These are phyloP conservation scores for Phialocephala sp. DNA, from an alignment of 2,329 filamentous ascomycete species.

Conservation along the genomic window DNA sequence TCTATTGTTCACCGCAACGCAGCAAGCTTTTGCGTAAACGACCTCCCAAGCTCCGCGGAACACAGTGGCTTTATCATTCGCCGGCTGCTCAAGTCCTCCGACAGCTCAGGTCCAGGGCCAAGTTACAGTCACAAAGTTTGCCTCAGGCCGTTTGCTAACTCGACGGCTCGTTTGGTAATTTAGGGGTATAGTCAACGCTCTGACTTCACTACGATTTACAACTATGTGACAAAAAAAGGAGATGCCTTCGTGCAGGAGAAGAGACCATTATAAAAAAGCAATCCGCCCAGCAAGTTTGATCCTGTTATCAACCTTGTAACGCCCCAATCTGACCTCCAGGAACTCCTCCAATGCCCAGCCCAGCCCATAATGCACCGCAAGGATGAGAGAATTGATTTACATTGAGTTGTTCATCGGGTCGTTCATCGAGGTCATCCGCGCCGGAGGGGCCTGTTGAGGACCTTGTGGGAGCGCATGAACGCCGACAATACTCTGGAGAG, in stretches of 20 bases:
- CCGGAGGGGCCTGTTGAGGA: conserved; percentile 12
- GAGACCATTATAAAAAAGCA: conserved; percentile 6
- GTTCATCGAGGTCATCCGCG: neutral
- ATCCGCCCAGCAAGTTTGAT: neutral
- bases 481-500: conserved; percentile 34
- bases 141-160: neutral
- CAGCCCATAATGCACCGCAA: conserved; percentile 3
- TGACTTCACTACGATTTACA: conserved; percentile 3
- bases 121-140: neutral
- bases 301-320: conserved; percentile 14
- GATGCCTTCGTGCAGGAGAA: conserved; percentile 9
- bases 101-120: neutral
- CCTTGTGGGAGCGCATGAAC: conserved; percentile 15
- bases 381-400: conserved; percentile 9
- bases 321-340: conserved; percentile 10
- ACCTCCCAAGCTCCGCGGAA: neutral
- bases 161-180: neutral
- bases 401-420: conserved; percentile 1
- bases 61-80: neutral
- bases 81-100: neutral
- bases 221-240: neutral
- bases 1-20: neutral
- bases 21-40: neutral
- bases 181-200: neutral
- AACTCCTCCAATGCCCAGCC: conserved; percentile 18